Conservation (phyloP, 257 asterid species). For the Dorcoceras hygrometricum region DNA sequence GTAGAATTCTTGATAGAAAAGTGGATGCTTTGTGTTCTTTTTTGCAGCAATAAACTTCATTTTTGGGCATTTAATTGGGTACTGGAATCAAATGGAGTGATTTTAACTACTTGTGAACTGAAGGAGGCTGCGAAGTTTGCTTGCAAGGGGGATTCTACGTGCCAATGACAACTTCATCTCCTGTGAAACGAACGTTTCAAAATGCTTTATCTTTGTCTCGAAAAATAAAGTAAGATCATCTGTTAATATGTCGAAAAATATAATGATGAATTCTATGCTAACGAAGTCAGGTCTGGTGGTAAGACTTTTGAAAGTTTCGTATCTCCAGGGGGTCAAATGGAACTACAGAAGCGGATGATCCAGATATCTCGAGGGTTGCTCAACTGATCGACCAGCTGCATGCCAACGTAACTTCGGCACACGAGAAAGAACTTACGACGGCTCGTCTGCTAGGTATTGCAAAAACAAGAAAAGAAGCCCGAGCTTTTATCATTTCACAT, state of each 20-base stretch:
- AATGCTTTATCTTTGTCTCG: conserved; percentile 44
- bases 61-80: not conserved
- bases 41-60: conserved; percentile 4
- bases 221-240: conserved; percentile 43
- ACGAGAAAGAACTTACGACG: conserved; percentile 81
- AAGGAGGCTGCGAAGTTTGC: conserved; percentile 38
- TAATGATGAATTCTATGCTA: not conserved
- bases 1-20: not conserved
- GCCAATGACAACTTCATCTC: conserved; percentile 63
- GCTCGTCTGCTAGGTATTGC: conserved; percentile 82
- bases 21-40: not conserved
- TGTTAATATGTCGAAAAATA: conserved; percentile 17
- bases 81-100: conserved; percentile 19
- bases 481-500: conserved; percentile 77
- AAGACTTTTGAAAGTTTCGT: not conserved
- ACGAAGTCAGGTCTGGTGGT: not conserved
- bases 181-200: conserved; percentile 35
- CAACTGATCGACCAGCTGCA: conserved; percentile 77
- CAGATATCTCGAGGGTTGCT: conserved; percentile 65
- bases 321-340: conserved; percentile 68
- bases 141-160: conserved; percentile 33
- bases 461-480: conserved; percentile 76
- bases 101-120: conserved; percentile 31
- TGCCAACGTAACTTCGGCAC: conserved; percentile 55
- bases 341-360: conserved; percentile 64